phyloP scores from a whole-genome alignment of 768 basidiomycete genomes.

The Mrakia blollopis region DNA sequence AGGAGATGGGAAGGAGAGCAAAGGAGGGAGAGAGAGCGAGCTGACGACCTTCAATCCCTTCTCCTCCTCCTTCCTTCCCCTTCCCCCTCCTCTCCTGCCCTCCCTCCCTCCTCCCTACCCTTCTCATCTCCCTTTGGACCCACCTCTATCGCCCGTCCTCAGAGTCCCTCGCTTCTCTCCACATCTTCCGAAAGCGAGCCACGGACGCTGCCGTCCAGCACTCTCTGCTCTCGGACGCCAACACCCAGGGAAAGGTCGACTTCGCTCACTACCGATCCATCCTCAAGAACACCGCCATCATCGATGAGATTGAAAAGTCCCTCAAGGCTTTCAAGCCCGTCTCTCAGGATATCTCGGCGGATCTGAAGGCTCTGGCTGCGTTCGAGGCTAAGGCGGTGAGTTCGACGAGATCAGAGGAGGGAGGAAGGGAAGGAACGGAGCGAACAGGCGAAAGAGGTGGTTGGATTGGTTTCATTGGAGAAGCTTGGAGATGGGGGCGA shows the following conservation, averaged over 20 bases:
- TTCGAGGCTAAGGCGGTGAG: slow-evolving; percentile 94
- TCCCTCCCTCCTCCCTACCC: background rate
- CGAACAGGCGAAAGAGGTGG: background rate
- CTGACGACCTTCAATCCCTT: background rate
- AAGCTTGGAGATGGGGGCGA: too few relatives aligned
- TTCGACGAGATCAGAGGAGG: slow-evolving; percentile 32
- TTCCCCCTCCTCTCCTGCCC: background rate
- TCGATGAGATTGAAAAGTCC: slow-evolving; percentile 87
- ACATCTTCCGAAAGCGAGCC: slow-evolving; percentile 95
- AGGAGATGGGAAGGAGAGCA: background rate
- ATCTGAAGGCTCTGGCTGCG: slow-evolving; percentile 90
- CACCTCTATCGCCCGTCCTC: slow-evolving; percentile 63
- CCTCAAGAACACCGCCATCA: slow-evolving; percentile 85
- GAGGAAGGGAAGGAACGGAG: background rate
- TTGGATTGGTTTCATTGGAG: too few relatives aligned
- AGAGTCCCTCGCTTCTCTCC: slow-evolving; percentile 87
- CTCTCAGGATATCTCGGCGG: slow-evolving; percentile 81
- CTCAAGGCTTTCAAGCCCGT: slow-evolving; percentile 87
- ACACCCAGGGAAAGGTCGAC: slow-evolving; percentile 70
- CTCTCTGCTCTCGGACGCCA: slow-evolving; percentile 38
- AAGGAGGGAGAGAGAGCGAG: background rate
- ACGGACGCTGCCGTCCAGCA: slow-evolving; percentile 58
- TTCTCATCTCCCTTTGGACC: slow-evolving; percentile 66
- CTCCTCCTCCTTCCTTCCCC: background rate
- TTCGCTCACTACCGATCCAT: slow-evolving; percentile 83